Evolutionary conservation across 202 grass and related monocot genomes (phyloP), one percentile per base, ranked within the genome.

Genomic region (Zizania palustris): DNA sequence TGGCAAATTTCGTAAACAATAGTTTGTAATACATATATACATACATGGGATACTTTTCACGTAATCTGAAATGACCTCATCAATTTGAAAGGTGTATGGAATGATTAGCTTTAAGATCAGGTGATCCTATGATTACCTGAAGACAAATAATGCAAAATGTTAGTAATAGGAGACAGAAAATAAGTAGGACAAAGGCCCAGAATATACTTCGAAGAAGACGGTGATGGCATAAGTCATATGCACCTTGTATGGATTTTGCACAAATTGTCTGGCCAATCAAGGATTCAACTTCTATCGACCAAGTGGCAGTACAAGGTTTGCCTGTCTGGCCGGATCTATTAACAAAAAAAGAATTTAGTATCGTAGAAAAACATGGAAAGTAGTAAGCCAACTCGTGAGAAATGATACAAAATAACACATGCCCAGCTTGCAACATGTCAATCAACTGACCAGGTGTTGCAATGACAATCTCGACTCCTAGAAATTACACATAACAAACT

Each of bases 81-180:
- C 33, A 85, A 93, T 89, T 91, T 99, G 96, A 35, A n/a, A n/a
- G n/a, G 36, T 87, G 87, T 85, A 99, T 99, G 53, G 92, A 99
- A 83, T 96, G 92, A 73, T 99, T 99, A 84, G 96, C 96, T 89
- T 96, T 99, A 85, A 96, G 89, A 77, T 99, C 92, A 85, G 79
- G 20, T 53, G 96, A 96, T 72, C 96, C 92, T 70, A 99, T 93
- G 36, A 87, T 96, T 90, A 96, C 80, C 96, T 99, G 62, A 21
- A 80, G 73, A 38, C 18, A 36, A 63, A 74, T 62, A 73, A 86
- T 50, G 71, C 49, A n/a, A n/a, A n/a, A n/a, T n/a, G n/a, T n/a
- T n/a, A n/a, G n/a, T n/a, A n/a, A n/a, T n/a, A n/a, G n/a, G 14
- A 44, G 3, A n/a, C 34, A 67, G 73, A 41, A 53, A 41, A 51